A percentile compares a stretch with the other conserved stretches of the same genome.
Evolutionary conservation across 371 early-diverging fungal genomes (phyloP).

Genomic region (Lichtheimia hyalospora): DNA sequence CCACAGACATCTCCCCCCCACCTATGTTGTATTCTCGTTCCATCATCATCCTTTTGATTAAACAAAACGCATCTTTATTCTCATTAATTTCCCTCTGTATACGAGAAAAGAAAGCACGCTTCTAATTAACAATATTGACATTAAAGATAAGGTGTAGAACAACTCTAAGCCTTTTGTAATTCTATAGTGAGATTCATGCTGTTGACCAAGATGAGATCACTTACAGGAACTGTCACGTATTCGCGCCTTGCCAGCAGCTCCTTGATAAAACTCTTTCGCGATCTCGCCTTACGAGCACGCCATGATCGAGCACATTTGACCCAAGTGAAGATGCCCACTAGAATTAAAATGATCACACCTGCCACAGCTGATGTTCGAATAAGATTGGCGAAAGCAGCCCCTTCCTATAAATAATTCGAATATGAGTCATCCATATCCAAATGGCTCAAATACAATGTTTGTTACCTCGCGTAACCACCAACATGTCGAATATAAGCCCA

Average conservation of each 20-base stretch:
- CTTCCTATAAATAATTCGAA: constrained; percentile 1
- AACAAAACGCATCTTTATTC: too few relatives aligned
- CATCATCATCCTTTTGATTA: too few relatives aligned
- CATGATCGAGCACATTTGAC: constrained; percentile 41
- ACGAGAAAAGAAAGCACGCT: too few relatives aligned
- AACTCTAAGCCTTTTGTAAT: too few relatives aligned
- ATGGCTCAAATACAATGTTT: neutral
- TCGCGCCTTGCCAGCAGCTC: constrained; percentile 33
- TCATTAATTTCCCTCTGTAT: too few relatives aligned
- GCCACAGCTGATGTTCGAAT: constrained; percentile 35
- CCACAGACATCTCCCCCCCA: neutral
- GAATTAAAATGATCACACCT: constrained; percentile 38
- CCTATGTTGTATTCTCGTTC: too few relatives aligned
- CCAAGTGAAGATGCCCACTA: constrained; percentile 39
- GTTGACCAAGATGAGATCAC: constrained; percentile 3
- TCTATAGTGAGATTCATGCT: too few relatives aligned
- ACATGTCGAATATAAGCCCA: constrained; percentile 31
- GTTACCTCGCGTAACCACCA: constrained; percentile 41
- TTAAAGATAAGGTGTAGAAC: too few relatives aligned
- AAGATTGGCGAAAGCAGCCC: constrained; percentile 17
- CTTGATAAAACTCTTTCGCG: constrained; percentile 33
- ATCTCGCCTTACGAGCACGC: constrained; percentile 30
- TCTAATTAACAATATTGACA: too few relatives aligned
- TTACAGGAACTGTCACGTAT: constrained; percentile 47
- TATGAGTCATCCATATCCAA: neutral